Evolutionary conservation across 768 basidiomycete species (phyloP).

Genomic region (Mycena capillaripes): DNA sequence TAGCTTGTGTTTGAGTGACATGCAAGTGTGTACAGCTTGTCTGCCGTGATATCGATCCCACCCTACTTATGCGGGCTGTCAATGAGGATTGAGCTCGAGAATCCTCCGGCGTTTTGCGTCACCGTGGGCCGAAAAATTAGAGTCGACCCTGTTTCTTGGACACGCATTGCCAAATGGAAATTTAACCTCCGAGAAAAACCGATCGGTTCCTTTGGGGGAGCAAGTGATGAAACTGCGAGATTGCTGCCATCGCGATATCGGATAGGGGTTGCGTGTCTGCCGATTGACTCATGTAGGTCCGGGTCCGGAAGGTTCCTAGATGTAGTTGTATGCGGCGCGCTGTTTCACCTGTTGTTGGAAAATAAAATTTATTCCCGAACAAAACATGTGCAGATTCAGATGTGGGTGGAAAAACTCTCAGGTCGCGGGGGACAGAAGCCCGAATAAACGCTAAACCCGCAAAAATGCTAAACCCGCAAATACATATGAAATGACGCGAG

Average conservation of each 20-base stretch:
- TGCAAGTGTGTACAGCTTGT: not conserved
- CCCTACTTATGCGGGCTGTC: not conserved
- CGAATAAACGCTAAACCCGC: too few relatives aligned
- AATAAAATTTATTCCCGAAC: constrained; percentile 17
- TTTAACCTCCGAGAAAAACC: too few relatives aligned
- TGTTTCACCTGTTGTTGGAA: constrained; percentile 16
- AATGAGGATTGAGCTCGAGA: not conserved
- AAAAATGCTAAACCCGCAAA: not conserved
- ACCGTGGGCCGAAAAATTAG: not conserved
- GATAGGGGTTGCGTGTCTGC: not conserved
- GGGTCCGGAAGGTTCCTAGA: not conserved
- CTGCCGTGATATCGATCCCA: not conserved
- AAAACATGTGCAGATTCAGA: constrained; percentile 23
- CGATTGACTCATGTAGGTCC: too few relatives aligned
- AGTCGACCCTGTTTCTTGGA: too few relatives aligned
- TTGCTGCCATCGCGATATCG: not conserved
- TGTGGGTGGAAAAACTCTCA: not conserved
- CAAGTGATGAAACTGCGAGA: too few relatives aligned
- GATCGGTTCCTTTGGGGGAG: too few relatives aligned
- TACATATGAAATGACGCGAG: not conserved
- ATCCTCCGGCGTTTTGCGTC: constrained; percentile 1
- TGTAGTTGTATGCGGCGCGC: not conserved
- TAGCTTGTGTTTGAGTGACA: not conserved
- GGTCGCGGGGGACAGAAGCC: not conserved
- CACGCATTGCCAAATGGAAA: too few relatives aligned